Evolutionary conservation across 169 alveolate species (phyloP).

Genomic region (Cytauxzoon felis): DNA sequence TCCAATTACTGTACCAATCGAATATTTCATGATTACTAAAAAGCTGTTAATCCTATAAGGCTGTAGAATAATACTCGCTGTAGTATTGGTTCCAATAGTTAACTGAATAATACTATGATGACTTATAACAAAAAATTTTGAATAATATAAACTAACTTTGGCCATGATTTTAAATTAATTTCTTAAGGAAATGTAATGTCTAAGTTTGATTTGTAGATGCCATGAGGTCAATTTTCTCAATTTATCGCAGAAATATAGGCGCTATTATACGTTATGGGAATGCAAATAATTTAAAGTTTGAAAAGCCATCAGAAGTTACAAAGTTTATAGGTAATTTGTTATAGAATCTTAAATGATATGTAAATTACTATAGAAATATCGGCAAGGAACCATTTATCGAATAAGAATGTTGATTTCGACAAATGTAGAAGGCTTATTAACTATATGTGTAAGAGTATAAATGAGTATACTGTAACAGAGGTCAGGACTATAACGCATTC

Average conservation of each 20-base stretch:
- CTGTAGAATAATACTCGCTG: slow-evolving; percentile 13
- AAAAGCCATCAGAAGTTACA: slow-evolving; percentile 45
- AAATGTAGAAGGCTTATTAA: slow-evolving; percentile 12
- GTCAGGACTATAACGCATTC: slow-evolving; percentile 56
- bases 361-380: background rate
- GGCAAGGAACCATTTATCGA: slow-evolving; percentile 7
- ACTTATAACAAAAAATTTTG: background rate
- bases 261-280: slow-evolving; percentile 23
- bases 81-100: slow-evolving; percentile 53
- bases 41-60: background rate
- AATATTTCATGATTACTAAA: slow-evolving; percentile 12
- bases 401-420: slow-evolving; percentile 23
- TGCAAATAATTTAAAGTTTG: background rate
- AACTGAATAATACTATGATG: background rate
- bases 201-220: slow-evolving; percentile 14
- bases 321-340: slow-evolving; percentile 38
- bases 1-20: slow-evolving; percentile 61
- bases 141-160: slow-evolving; percentile 9
- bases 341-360: background rate
- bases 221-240: slow-evolving; percentile 8
- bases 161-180: slow-evolving; percentile 4
- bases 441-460: slow-evolving; percentile 8
- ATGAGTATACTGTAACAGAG: slow-evolving; percentile 47
- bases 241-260: slow-evolving; percentile 37
- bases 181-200: background rate